Conservation (phyloP, 2,329 filamentous ascomycete genomes). For the Penicillium sp. region DNA sequence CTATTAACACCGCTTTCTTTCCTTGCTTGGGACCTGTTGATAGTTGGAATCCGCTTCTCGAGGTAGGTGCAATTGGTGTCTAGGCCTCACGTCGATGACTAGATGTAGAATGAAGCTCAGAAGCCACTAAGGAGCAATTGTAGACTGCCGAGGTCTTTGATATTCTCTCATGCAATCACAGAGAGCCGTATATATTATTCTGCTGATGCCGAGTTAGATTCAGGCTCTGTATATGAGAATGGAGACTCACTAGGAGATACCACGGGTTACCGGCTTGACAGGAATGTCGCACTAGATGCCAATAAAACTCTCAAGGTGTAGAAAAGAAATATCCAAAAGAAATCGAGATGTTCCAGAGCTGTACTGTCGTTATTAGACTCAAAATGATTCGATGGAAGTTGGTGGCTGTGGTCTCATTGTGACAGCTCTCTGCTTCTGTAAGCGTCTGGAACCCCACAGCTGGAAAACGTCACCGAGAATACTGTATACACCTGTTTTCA, state of each 20-base stretch:
- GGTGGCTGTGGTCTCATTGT: not conserved
- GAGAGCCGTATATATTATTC: not conserved
- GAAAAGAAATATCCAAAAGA: not conserved
- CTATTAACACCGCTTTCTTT: not conserved
- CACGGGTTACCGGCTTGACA: not conserved
- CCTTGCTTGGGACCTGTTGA: not conserved
- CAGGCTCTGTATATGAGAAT: not conserved
- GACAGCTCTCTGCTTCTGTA: conserved; percentile 5
- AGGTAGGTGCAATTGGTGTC: not conserved
- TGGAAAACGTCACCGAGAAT: not conserved
- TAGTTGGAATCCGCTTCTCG: not conserved
- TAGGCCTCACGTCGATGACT: not conserved
- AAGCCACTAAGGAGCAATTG: not conserved
- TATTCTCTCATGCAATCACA: not conserved
- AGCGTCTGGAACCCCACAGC: conserved; percentile 8
- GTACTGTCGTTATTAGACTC: not conserved
- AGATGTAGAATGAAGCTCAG: not conserved
- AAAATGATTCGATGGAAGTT: not conserved
- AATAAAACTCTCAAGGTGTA: not conserved
- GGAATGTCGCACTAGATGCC: not conserved
- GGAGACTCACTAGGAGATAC: not conserved
- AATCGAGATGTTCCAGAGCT: not conserved
- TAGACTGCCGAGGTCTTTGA: not conserved
- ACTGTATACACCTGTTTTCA: not conserved
- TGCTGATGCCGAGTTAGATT: not conserved